Evolutionary conservation across 2,329 filamentous ascomycete genomes (phyloP), one percentile per base, ranked within the genome.

Genomic region (Xylariaceae sp.): DNA sequence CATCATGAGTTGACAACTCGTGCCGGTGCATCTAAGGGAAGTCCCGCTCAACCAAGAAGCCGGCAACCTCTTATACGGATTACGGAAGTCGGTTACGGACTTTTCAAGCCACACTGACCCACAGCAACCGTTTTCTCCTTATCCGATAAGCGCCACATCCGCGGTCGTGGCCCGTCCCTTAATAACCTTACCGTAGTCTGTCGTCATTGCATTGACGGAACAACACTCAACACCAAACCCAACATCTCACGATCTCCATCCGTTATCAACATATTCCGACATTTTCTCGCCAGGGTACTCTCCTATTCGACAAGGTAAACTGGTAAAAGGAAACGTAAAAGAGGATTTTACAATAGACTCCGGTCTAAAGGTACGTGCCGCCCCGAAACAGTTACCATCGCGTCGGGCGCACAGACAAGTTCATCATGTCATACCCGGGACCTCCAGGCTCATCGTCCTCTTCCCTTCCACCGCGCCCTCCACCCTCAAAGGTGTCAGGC

Each of bases 371-470:
- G 80, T 82, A 82, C 79, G 80, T 77, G 68, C 66, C 57, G 65
- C 62, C 60, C 60, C 69, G 68, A 67, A 71, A 71, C 65, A 69
- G 64, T 70, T 64, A 68, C 62, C 63, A 61, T 58, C 63, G 61
- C 62, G 62, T 68, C 64, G 67, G 69, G 68, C 71, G 67, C 71
- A 73, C 76, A 72, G 68, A 66, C 80, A 76, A 77, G 60, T 86
- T 86, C 83, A 86, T 86, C 82, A 93, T 93, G 90, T 88, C 89
- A 77, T 90, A 90, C 82, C 88, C 89, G 77, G 88, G 87, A 73
- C 88, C 88, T 88, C 88, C 90, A 90, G 89, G 89, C 74, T 73
- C 23, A 4, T 30, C 79, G 74, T 70, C 72, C 39, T 61, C 77
- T 69, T 90, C 88, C 67, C 87, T 95, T 45, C 90, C 90, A 65